A percentile compares a stretch with the other conserved stretches of the same genome.
Conservation (phyloP, 2,329 filamentous ascomycete species). For the Leptodontidium sp. region DNA sequence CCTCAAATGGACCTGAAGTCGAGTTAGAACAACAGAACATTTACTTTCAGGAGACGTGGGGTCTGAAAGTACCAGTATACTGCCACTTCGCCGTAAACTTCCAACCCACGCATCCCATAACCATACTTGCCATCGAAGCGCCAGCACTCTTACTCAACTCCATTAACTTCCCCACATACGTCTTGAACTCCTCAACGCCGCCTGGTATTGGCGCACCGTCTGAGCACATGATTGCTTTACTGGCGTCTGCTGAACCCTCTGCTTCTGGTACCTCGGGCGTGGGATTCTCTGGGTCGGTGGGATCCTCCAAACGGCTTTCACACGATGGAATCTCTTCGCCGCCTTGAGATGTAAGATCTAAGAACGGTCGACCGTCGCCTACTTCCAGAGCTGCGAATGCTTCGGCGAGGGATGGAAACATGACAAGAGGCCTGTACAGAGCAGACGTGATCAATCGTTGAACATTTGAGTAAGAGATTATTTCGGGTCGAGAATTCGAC, state of each 20-base stretch:
- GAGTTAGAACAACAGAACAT: constrained; percentile 9
- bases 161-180: constrained; percentile 37
- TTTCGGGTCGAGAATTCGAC: constrained; percentile 32
- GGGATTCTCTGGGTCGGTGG: constrained; percentile 10
- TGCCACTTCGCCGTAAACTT: constrained; percentile 45
- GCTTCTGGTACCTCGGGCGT: constrained; percentile 26
- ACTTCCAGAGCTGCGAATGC: constrained; percentile 42
- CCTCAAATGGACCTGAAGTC: constrained; percentile 44
- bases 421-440: constrained; percentile 44
- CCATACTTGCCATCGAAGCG: constrained; percentile 52
- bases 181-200: constrained; percentile 38
- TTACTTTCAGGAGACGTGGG: too few species aligned
- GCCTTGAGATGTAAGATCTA: constrained; percentile 26
- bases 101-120: constrained; percentile 48
- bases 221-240: constrained; percentile 42
- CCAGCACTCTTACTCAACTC: constrained; percentile 54
- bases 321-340: constrained; percentile 31
- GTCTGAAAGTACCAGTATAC: constrained; percentile 35
- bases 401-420: constrained; percentile 43
- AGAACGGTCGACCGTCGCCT: constrained; percentile 55
- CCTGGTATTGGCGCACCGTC: constrained; percentile 39
- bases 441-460: constrained; percentile 39
- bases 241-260: constrained; percentile 39
- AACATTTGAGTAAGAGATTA: constrained; percentile 44
- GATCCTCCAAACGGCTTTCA: constrained; percentile 4